These are phyloP conservation scores for Aspergillus ellipticus DNA, from an alignment of 495 filamentous ascomycete genomes.

Conservation along the genomic window DNA sequence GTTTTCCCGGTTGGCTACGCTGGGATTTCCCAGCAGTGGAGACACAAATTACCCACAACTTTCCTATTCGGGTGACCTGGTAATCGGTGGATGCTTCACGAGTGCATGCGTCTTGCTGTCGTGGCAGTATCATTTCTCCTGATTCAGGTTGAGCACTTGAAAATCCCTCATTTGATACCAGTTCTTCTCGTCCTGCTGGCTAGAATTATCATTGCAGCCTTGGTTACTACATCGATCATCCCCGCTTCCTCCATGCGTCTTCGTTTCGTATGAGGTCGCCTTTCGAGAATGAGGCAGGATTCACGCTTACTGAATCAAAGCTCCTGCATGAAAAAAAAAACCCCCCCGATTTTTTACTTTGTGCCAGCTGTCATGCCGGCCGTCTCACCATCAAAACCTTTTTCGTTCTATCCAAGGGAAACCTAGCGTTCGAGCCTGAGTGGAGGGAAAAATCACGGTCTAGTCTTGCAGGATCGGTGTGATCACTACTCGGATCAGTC, in stretches of 20 bases:
- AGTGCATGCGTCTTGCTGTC: slow-evolving; percentile 40
- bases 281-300: slow-evolving; percentile 19
- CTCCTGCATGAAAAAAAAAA: slow-evolving; percentile 33
- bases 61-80: slow-evolving; percentile 33
- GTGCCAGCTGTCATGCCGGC: slow-evolving; percentile 42
- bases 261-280: slow-evolving; percentile 15
- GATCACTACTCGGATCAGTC: slow-evolving; percentile 21
- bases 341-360: slow-evolving; percentile 26
- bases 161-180: slow-evolving; percentile 44
- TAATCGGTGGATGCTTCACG: slow-evolving; percentile 37
- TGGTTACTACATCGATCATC: slow-evolving; percentile 29
- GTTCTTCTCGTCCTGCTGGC: slow-evolving; percentile 21
- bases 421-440: slow-evolving; percentile 22
- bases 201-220: slow-evolving; percentile 34
- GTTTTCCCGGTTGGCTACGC: slow-evolving; percentile 35
- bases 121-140: slow-evolving; percentile 33
- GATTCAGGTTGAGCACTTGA: slow-evolving; percentile 28
- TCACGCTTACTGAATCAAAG: slow-evolving; percentile 27
- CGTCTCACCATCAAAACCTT: slow-evolving; percentile 33
- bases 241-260: slow-evolving; percentile 29
- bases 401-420: slow-evolving; percentile 22
- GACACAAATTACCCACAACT: slow-evolving; percentile 35
- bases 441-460: slow-evolving; percentile 9
- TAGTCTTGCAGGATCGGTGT: slow-evolving; percentile 9
- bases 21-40: slow-evolving; percentile 32